These are phyloP conservation scores for Cytospora mali DNA, from an alignment of 2,329 filamentous ascomycete species.

Conservation along the genomic window DNA sequence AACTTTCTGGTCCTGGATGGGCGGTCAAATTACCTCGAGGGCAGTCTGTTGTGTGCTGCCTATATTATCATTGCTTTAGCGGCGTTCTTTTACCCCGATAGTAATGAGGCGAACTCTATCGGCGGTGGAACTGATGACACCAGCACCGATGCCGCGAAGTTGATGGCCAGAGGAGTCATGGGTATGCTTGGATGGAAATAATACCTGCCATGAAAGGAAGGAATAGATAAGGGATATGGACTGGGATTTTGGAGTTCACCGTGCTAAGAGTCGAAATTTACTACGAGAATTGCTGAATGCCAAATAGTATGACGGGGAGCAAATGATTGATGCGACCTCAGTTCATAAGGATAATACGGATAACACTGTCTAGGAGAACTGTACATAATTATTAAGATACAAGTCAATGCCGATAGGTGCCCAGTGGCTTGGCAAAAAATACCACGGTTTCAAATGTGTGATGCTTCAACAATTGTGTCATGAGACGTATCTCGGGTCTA, in stretches of 20 bases:
- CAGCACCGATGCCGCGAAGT: background rate
- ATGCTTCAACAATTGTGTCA: background rate
- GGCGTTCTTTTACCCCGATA: conserved; percentile 67
- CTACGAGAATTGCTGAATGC: background rate
- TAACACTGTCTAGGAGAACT: background rate
- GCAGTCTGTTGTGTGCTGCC: conserved; percentile 66
- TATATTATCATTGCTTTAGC: conserved; percentile 70
- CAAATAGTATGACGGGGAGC: background rate
- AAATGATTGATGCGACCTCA: background rate
- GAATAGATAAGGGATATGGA: background rate
- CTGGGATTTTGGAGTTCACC: background rate
- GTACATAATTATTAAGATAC: background rate
- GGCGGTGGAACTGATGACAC: conserved; percentile 7
- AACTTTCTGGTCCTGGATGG: conserved; percentile 87
- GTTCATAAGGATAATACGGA: background rate
- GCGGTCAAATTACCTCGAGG: conserved; percentile 84
- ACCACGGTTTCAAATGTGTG: background rate
- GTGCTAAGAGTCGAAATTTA: background rate
- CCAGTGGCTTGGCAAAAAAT: background rate
- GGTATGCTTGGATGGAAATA: background rate
- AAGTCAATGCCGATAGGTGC: background rate
- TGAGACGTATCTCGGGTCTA: background rate
- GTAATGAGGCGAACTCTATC: conserved; percentile 46
- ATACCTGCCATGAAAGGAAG: background rate
- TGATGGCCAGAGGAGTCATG: background rate